A percentile compares a stretch with the other conserved stretches of the same genome.
These are phyloP conservation scores for Mortierella sp. DNA, from an alignment of 371 early-diverging fungal genomes.

Conservation along the genomic window DNA sequence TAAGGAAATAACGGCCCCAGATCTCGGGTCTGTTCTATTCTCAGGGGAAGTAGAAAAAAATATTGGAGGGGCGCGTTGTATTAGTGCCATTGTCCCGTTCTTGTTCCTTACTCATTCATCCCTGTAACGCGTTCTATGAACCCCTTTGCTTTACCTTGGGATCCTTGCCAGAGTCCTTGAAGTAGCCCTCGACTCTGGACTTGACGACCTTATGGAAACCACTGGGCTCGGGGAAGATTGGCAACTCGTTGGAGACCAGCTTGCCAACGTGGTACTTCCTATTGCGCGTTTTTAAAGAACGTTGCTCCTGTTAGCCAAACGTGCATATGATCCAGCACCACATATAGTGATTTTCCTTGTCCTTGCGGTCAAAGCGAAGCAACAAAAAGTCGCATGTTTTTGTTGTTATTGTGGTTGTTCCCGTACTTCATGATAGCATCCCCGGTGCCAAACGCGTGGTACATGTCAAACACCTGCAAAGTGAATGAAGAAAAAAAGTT, in stretches of 20 bases:
- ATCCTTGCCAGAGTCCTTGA: slow-evolving; percentile 40
- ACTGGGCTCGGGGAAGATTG: slow-evolving; percentile 65
- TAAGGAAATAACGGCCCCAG: slow-evolving; percentile 61
- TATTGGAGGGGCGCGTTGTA: neutral
- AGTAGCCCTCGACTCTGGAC: slow-evolving; percentile 53
- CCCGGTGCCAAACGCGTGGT: slow-evolving; percentile 63
- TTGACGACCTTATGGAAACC: slow-evolving; percentile 60
- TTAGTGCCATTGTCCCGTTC: neutral
- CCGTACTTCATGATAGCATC: slow-evolving; percentile 60
- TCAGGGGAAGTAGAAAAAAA: neutral
- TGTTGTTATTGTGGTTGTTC: neutral
- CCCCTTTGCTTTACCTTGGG: slow-evolving; percentile 26
- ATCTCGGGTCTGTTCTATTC: slow-evolving; percentile 56
- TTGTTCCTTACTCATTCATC: neutral
- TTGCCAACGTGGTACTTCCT: slow-evolving; percentile 64
- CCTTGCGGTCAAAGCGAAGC: neutral
- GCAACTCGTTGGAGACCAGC: slow-evolving; percentile 62
- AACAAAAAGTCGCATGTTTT: neutral
- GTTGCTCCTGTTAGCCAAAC: neutral
- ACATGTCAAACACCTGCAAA: slow-evolving; percentile 68
- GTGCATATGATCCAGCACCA: neutral
- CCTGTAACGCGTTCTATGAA: neutral
- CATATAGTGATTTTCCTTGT: neutral
- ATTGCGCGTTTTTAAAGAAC: neutral
- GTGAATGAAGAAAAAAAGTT: neutral